phyloP scores from a whole-genome alignment of 768 basidiomycete species.

The Serendipita vermifera region DNA sequence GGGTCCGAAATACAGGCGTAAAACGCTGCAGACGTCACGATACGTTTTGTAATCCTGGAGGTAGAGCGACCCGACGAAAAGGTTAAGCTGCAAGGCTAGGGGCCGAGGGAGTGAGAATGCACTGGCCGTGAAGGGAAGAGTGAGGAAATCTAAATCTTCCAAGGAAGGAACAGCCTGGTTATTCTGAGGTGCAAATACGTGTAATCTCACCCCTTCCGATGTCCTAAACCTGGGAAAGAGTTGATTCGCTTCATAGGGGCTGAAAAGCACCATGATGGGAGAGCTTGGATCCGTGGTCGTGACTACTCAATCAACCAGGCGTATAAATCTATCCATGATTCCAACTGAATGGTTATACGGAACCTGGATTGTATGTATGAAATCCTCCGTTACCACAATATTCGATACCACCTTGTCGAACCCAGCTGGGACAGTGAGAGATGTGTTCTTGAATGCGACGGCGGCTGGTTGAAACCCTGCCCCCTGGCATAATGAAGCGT shows the following conservation, averaged over 20 bases:
- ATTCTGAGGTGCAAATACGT: constrained; percentile 32
- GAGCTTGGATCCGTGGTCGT: constrained; percentile 17
- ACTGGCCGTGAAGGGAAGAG: constrained; percentile 18
- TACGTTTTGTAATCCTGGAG: constrained; percentile 26
- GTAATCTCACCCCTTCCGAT: constrained; percentile 27
- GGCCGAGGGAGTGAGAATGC: constrained; percentile 11
- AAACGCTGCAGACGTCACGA: constrained; percentile 24
- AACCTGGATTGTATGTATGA: constrained; percentile 22
- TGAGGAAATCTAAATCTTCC: constrained; percentile 27
- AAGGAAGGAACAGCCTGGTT: constrained; percentile 25
- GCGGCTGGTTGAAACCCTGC: neutral
- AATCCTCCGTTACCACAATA: constrained; percentile 29
- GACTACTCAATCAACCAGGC: constrained; percentile 34
- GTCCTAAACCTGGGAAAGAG: constrained; percentile 28
- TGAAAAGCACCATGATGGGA: constrained; percentile 26
- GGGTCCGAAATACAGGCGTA: constrained; percentile 24
- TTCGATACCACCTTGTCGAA: constrained; percentile 14
- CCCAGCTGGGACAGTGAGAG: constrained; percentile 12
- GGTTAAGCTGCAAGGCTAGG: constrained; percentile 23
- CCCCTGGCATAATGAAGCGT: constrained; percentile 22
- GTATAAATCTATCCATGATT: constrained; percentile 25
- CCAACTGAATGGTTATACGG: constrained; percentile 10
- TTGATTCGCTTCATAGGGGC: constrained; percentile 29
- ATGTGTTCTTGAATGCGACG: constrained; percentile 19
- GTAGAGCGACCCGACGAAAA: constrained; percentile 37